Base-by-base conservation (phyloP, 441 rosid genomes). In the Biscutella auriculata region DNA sequence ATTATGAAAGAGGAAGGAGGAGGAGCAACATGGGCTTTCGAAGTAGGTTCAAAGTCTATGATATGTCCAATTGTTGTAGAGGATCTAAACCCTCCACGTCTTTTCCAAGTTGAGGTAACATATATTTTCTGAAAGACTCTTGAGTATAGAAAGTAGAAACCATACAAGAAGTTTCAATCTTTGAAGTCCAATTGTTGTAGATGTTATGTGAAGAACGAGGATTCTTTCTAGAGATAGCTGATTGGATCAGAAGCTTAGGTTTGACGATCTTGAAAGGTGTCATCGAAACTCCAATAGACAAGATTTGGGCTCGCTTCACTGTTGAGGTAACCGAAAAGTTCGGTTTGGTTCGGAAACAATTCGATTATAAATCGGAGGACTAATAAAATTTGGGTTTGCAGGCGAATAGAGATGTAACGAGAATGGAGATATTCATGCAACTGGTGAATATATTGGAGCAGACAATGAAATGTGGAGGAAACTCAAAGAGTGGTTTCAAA, bases 1-100 rank as follows among this genome's bases (percentile, higher is more conserved):
- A 69, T 83, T 23, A 55, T 73, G 49, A 72, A 69, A 63, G 79
- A 82, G 60, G 87, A 82, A 61, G 23, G 23, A 19, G 95, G 97
- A 56, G 98, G 98, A 53, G 95, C 95, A 15, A 92, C 95, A 41
- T 86, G 95, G 97, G 98, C 95, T 39, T 88, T 76, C 62, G 95
- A 92, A 79, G 95, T 92, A 34, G 95, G 95, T 9, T 84, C 97
- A 56, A 83, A 76, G 68, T 79, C 97, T 53, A 72, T 79, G 81
- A 73, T 82, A 32, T 88, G 95, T 55, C 98, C 98, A 50, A 88
- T 92, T 57, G 83, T 88, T 10, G 92, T 92, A 8, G 98, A 92
- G 72, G 98, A 92, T 79, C 70, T 92, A 57, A 87, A 66, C 63
- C 77, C 77, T 28, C 97, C 97, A 53, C 84, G 95, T 39, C 89